Conservation (phyloP, 2,329 filamentous ascomycete genomes). For the Thelonectria rubi region DNA sequence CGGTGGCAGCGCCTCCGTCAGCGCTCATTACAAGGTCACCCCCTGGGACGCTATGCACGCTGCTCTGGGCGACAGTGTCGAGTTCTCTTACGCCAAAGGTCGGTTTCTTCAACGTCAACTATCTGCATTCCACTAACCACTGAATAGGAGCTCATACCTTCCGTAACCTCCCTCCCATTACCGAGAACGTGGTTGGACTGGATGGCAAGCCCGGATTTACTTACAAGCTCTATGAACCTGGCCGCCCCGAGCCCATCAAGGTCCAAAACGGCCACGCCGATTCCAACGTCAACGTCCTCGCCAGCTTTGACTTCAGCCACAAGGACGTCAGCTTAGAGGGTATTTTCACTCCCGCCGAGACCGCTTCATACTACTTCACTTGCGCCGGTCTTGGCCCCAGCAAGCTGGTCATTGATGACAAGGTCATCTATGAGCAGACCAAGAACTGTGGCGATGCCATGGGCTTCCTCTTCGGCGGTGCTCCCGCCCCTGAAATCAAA, state of each 20-base stretch:
- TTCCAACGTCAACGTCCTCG: conserved; percentile 39
- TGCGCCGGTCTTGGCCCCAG: conserved; percentile 45
- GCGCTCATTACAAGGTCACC: conserved; percentile 48
- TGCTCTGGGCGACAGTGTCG: conserved; percentile 38
- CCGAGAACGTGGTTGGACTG: conserved; percentile 43
- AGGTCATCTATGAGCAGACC: conserved; percentile 45
- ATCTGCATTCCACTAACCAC: conserved; percentile 6
- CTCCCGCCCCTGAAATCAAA: conserved; percentile 44
- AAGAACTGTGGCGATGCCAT: conserved; percentile 46
- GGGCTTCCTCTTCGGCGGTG: conserved; percentile 47
- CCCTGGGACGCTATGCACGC: conserved; percentile 47
- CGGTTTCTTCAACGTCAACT: not conserved
- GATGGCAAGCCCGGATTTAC: conserved; percentile 48
- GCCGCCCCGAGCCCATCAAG: conserved; percentile 38
- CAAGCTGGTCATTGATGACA: conserved; percentile 44
- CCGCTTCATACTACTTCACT: conserved; percentile 46
- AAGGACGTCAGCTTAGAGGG: conserved; percentile 45
- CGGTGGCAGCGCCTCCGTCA: conserved; percentile 50
- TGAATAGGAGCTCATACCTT: conserved; percentile 41
- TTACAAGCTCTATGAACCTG: conserved; percentile 42
- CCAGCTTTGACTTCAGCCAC: conserved; percentile 35
- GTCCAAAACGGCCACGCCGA: conserved; percentile 38
- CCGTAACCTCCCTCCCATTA: conserved; percentile 36
- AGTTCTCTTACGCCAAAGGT: conserved; percentile 45
- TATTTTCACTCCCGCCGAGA: conserved; percentile 44